These are phyloP conservation scores for Rhodotorula sp. DNA, from an alignment of 1,284 basidiomycete genomes.

Conservation along the genomic window DNA sequence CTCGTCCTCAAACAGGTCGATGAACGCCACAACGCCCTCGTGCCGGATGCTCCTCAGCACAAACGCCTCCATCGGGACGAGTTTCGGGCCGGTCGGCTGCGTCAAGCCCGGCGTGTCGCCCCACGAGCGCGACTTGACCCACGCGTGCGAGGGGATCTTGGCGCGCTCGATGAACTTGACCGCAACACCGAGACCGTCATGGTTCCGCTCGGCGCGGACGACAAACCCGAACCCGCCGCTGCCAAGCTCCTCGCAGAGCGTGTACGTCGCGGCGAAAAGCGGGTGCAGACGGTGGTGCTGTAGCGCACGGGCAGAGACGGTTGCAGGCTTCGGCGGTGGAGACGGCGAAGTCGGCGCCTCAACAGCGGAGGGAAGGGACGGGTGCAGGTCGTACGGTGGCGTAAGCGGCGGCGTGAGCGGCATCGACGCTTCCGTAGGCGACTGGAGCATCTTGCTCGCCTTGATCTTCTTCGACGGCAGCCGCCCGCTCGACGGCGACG, in stretches of 20 bases:
- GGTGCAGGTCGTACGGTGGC: conserved; percentile 15
- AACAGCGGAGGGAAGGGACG: conserved; percentile 5
- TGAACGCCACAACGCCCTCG: conserved; percentile 75
- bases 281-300: conserved; percentile 63
- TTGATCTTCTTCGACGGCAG: conserved; percentile 25
- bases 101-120: conserved; percentile 31
- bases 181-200: conserved; percentile 69
- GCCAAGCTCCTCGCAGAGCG: conserved; percentile 71
- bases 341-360: conserved; percentile 9
- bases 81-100: conserved; percentile 42
- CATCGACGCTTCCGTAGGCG: background rate
- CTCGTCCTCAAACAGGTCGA: conserved; percentile 79
- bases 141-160: conserved; percentile 37
- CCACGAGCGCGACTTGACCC: conserved; percentile 37
- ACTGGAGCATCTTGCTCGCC: background rate
- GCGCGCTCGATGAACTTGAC: conserved; percentile 87
- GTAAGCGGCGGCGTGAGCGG: conserved; percentile 41
- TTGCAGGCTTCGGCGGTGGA: conserved; percentile 7
- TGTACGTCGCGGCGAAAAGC: conserved; percentile 67
- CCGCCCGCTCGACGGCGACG: background rate
- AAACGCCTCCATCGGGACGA: conserved; percentile 76
- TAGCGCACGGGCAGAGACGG: conserved; percentile 28
- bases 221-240: conserved; percentile 92
- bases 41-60: conserved; percentile 74
- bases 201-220: conserved; percentile 49